phyloP scores from a whole-genome alignment of 2,329 filamentous ascomycete species.

The Botryotinia calthae region DNA sequence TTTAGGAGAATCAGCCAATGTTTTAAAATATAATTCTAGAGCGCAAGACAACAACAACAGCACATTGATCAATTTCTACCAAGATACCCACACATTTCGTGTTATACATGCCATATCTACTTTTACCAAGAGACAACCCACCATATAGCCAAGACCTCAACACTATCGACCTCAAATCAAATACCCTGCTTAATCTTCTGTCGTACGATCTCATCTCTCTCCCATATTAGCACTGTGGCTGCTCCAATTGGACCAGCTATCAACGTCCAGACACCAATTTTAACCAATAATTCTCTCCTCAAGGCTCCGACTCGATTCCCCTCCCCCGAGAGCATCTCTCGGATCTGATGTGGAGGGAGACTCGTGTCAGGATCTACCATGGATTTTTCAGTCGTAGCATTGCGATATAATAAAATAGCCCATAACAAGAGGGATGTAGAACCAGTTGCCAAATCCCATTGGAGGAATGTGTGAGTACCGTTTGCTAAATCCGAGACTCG shows the following conservation, averaged over 20 bases:
- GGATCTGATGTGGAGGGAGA: conserved; percentile 23
- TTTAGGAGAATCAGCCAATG: too few species aligned
- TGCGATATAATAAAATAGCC: conserved; percentile 42
- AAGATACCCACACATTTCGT: neutral
- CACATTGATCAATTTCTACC: neutral
- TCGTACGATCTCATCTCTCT: conserved; percentile 45
- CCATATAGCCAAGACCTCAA: conserved; percentile 5
- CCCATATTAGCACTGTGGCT: conserved; percentile 48
- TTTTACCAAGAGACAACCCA: neutral
- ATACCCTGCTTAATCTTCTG: conserved; percentile 34
- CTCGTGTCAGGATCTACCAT: conserved; percentile 25
- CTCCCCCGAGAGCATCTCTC: conserved; percentile 26
- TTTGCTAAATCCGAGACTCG: conserved; percentile 32
- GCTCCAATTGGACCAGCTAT: conserved; percentile 46
- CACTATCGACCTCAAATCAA: conserved; percentile 20
- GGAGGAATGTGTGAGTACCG: conserved; percentile 46
- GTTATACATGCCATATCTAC: neutral
- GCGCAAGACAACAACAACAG: neutral
- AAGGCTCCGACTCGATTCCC: conserved; percentile 26
- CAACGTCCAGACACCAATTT: conserved; percentile 40
- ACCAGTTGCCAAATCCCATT: conserved; percentile 49
- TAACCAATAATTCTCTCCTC: conserved; percentile 36
- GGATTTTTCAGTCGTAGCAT: conserved; percentile 29
- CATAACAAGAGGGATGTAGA: conserved; percentile 45
- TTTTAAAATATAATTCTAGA: neutral